Base-by-base conservation (phyloP, 2,329 filamentous ascomycete genomes). In the Penicillium sp. region DNA sequence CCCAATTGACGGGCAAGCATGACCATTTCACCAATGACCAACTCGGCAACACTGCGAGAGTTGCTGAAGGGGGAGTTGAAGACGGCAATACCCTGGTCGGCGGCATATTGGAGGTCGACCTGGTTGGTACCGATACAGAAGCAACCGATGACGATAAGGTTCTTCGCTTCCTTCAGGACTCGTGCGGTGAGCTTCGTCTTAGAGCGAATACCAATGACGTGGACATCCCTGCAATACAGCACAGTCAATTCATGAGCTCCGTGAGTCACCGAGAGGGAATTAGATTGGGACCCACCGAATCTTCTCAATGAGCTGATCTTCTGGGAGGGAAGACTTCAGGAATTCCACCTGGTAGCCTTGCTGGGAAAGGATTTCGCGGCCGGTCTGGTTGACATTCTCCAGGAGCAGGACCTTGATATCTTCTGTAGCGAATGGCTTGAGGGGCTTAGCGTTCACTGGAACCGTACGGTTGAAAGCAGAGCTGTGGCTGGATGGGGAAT, bases 51-150 rank as follows among this genome's bases (percentile, higher is more conserved):
- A 67, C 88, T 95, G 68, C 93, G 85, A 8, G 91, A 97, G 74
- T 98, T 98, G 73, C 87, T 90, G 73, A 98, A 98, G 1, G 93
- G 93, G 40, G 93, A 97, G 75, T 98, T 98, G 82, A 98, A 98
- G 57, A 98, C 93, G 32, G 90, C 89, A 67, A 97, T 95, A 58
- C 93, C 70, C 53, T 72, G 66, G 17, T 69, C 65, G n/a, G 69
- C 69, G 5, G 69, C 69, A 61, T 69, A 72, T 55, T 72, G 69
- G 24, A 72, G 65, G 52, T 72, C 69, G 28, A 72, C 69, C 57
- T 72, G 70, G 55, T 72, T 97, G 50, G 93, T 98, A 58, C 93
- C 93, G 63, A 98, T 98, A 71, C 93, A 98, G 79, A 98, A 98
- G 75, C 93, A 98, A 53, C 93, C 93, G 61, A 97, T 82, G 54